Conservation (phyloP, 306 rosid genomes). For the Begonia loranthoides region DNA sequence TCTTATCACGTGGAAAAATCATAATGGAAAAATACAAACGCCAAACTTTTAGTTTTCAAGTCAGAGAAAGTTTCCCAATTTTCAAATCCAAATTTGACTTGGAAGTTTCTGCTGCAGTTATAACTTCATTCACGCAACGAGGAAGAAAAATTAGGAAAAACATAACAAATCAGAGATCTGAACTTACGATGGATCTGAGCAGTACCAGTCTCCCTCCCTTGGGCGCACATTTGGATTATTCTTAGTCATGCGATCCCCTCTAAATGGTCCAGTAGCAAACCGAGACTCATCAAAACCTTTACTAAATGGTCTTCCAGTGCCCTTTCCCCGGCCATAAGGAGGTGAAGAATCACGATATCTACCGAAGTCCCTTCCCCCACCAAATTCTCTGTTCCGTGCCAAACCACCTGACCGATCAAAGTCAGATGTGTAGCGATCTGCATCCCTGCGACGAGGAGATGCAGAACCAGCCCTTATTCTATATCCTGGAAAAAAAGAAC, state of each 20-base stretch:
- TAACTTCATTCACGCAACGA: too few species aligned
- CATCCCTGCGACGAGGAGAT: constrained; percentile 71
- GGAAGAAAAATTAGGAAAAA: not conserved
- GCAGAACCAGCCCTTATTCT: constrained; percentile 84
- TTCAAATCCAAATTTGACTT: too few species aligned
- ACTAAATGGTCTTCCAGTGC: constrained; percentile 55
- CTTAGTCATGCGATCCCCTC: constrained; percentile 59
- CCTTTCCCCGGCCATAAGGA: constrained; percentile 51
- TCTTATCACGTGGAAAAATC: too few species aligned
- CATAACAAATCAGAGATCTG: not conserved
- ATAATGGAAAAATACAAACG: too few species aligned
- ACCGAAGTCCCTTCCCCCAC: constrained; percentile 49
- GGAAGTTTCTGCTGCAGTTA: too few species aligned
- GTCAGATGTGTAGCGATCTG: constrained; percentile 47
- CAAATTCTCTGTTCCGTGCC: constrained; percentile 47
- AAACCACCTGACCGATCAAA: constrained; percentile 27
- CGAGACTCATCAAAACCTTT: constrained; percentile 60
- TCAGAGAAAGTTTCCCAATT: too few species aligned
- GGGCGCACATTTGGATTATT: constrained; percentile 88
- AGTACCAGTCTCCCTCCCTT: constrained; percentile 88
- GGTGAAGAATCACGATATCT: constrained; percentile 72
- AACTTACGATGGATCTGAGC: constrained; percentile 67
- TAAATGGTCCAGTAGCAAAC: constrained; percentile 39
- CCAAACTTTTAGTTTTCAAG: too few species aligned
- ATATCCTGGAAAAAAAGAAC: constrained; percentile 75